Base-by-base conservation (phyloP, 225 moss, liverwort and hornwort species). In the Bryum argenteum region DNA sequence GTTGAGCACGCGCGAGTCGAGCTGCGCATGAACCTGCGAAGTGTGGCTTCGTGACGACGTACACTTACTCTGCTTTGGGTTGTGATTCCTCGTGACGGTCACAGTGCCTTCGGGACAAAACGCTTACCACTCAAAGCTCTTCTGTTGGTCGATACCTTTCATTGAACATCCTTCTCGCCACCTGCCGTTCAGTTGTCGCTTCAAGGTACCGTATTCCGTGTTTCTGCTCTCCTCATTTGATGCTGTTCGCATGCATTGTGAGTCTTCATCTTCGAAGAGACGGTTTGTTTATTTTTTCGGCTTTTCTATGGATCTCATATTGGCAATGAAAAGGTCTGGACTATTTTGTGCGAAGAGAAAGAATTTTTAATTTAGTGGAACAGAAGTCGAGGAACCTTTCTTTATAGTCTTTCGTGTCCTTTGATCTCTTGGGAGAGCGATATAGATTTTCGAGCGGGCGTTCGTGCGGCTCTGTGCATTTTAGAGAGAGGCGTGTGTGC, bases 51-150 rank as follows among this genome's bases (percentile, higher is more conserved):
- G n/a, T n/a, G n/a, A n/a, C n/a, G n/a, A n/a, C n/a, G n/a, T n/a
- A n/a, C n/a, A n/a, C n/a, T n/a, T n/a, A n/a, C n/a, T n/a, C n/a
- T n/a, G n/a, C n/a, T n/a, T n/a, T n/a, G n/a, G n/a, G n/a, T 48
- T 37, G 61, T 40, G 33, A 63, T 66, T 28, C 55, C 41, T 41
- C 26, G 56, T 16, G 70, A 78, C 67, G 21, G 21, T 38, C 74
- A 19, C 77, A 75, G 78, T 82, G 75, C 66, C 75, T 62, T 61
- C 10, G 10, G 42, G 7, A 11, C 48, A 37, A 17, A 20, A 38
- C 4, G n/a, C 55, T 45, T 14, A 13, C 13, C 45, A 11, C 13
- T 9, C n/a, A 37, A 56, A 51, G 57, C 67, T 52, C 37, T 37
- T 21, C 17, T 12, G 45, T 33, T 45, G 44, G 19, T 24, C 12